Evolutionary conservation across 2,329 filamentous ascomycete genomes (phyloP).

Genomic region (Monosporascus sp.): DNA sequence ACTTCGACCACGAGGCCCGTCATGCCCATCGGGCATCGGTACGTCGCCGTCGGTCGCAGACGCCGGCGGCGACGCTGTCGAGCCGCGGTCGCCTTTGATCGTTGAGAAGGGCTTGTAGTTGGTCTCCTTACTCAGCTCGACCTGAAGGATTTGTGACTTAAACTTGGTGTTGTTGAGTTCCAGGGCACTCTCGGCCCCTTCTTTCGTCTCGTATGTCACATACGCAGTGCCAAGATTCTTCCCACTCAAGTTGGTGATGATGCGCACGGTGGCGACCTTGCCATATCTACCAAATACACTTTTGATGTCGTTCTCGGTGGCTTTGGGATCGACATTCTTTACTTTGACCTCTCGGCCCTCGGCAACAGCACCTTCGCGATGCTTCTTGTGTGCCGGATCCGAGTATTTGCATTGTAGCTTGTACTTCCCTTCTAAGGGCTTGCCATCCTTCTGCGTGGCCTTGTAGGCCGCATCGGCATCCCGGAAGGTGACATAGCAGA

Average conservation of each 20-base stretch:
- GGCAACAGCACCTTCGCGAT: conserved; percentile 72
- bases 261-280: conserved; percentile 64
- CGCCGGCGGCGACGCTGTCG: conserved; percentile 30
- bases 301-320: conserved; percentile 63
- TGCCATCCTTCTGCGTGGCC: conserved; percentile 70
- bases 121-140: conserved; percentile 54
- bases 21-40: conserved; percentile 29
- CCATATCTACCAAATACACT: conserved; percentile 73
- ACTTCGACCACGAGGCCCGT: conserved; percentile 9
- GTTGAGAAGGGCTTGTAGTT: conserved; percentile 54
- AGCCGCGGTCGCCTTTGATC: conserved; percentile 29
- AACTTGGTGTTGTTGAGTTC: conserved; percentile 69
- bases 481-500: conserved; percentile 93
- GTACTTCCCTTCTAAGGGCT: conserved; percentile 61
- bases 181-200: conserved; percentile 62
- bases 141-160: conserved; percentile 61
- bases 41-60: conserved; percentile 34
- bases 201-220: conserved; percentile 68
- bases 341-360: conserved; percentile 86
- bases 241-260: conserved; percentile 64
- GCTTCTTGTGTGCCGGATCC: conserved; percentile 72
- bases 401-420: conserved; percentile 77
- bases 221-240: conserved; percentile 75
- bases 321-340: conserved; percentile 58
- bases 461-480: conserved; percentile 61